A percentile compares a stretch with the other conserved stretches of the same genome.
These are phyloP conservation scores for Trichoderma sp. DNA, from an alignment of 2,329 filamentous ascomycete genomes.

Conservation along the genomic window DNA sequence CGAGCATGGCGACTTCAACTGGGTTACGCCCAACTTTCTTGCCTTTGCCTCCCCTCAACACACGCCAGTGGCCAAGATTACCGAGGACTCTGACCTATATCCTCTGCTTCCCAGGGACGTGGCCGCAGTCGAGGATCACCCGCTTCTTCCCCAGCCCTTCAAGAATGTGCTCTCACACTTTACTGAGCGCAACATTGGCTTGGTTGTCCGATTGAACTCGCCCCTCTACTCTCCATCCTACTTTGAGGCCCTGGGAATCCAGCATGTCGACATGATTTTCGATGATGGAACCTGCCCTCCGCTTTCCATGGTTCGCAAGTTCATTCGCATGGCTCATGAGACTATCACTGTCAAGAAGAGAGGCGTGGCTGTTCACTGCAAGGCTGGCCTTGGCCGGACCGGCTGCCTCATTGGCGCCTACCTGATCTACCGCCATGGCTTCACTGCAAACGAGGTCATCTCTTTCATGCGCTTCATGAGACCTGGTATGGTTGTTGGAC, in stretches of 20 bases:
- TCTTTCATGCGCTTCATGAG: constrained; percentile 99
- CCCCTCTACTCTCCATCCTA: constrained; percentile 95
- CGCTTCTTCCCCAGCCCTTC: constrained; percentile 78
- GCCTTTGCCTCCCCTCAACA: constrained; percentile 95
- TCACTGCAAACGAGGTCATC: constrained; percentile 96
- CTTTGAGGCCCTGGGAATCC: constrained; percentile 91
- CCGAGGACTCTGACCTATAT: constrained; percentile 70
- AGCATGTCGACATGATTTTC: constrained; percentile 99
- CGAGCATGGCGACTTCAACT: constrained; percentile 99
- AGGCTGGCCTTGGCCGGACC: constrained; percentile 91
- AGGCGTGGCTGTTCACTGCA: constrained; percentile 97
- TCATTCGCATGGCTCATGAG: constrained; percentile 91
- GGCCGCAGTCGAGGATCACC: constrained; percentile 67
- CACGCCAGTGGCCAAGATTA: constrained; percentile 68
- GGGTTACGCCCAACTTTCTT: constrained; percentile 91
- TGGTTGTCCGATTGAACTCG: constrained; percentile 94
- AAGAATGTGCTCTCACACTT: constrained; percentile 96
- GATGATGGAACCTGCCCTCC: constrained; percentile 96
- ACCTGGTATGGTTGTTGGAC: constrained; percentile 97
- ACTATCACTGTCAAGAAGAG: constrained; percentile 89
- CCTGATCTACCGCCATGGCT: constrained; percentile 93
- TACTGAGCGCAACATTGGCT: constrained; percentile 78
- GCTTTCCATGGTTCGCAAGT: constrained; percentile 83
- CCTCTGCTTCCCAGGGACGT: constrained; percentile 71
- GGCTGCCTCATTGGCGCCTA: constrained; percentile 97